phyloP scores from a whole-genome alignment of 2,329 filamentous ascomycete genomes.

The Aspergillus ochraceus region DNA sequence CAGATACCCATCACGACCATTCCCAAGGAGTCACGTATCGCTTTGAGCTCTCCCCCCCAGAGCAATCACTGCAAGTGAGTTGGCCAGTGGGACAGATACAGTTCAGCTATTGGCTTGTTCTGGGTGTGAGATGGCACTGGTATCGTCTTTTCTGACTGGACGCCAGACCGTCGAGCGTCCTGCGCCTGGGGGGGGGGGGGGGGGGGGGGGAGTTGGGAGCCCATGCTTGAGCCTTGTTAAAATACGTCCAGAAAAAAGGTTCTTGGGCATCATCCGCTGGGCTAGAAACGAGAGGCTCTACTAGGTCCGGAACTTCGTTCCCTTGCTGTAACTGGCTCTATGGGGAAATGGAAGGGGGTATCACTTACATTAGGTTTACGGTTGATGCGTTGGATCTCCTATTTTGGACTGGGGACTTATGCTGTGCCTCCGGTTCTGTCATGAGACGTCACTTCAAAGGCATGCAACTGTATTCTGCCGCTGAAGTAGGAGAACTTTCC shows the following conservation, averaged over 20 bases:
- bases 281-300: not conserved
- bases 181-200: too few species aligned
- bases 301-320: not conserved
- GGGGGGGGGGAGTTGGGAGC: not conserved
- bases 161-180: not conserved
- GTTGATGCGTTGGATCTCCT: not conserved
- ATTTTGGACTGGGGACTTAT: not conserved
- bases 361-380: not conserved
- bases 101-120: not conserved
- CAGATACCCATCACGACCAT: not conserved
- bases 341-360: not conserved
- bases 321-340: not conserved
- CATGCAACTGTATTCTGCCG: not conserved
- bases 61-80: constrained; percentile 5
- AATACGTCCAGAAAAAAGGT: not conserved
- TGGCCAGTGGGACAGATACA: not conserved
- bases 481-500: not conserved
- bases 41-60: not conserved
- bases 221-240: not conserved
- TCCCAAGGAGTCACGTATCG: constrained; percentile 1
- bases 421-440: not conserved
- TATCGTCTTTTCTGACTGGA: not conserved
- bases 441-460: not conserved
- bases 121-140: not conserved
- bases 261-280: constrained; percentile 4